phyloP scores from a whole-genome alignment of 805 yeast genomes.

The Ogataea methanolica region DNA sequence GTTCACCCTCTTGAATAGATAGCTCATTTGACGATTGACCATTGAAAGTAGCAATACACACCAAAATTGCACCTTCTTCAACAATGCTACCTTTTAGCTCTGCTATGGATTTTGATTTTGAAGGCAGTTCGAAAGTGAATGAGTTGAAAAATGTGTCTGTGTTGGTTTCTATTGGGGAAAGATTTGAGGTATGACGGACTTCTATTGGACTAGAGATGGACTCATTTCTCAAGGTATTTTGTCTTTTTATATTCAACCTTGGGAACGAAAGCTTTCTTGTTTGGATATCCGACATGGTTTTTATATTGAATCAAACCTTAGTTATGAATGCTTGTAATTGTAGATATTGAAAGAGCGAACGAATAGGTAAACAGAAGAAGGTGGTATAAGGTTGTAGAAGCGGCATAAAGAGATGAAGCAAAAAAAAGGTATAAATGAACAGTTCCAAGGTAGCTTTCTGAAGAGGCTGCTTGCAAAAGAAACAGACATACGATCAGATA shows the following conservation, averaged over 20 bases:
- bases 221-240: neutral
- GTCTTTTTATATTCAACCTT: neutral
- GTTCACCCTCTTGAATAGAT: conserved; percentile 44
- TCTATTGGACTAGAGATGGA: neutral
- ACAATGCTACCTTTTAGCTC: too few species aligned
- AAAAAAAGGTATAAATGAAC: too few species aligned
- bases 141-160: neutral
- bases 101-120: too few species aligned
- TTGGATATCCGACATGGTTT: neutral
- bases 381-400: too few species aligned
- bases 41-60: conserved; percentile 41
- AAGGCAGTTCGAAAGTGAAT: neutral
- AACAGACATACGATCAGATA: too few species aligned
- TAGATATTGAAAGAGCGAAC: too few species aligned
- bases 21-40: conserved; percentile 43
- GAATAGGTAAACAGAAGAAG: too few species aligned
- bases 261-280: neutral
- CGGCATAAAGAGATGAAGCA: too few species aligned
- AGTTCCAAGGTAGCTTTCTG: too few species aligned
- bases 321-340: too few species aligned
- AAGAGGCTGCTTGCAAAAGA: too few species aligned
- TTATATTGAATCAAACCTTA: too few species aligned
- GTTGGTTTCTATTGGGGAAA: neutral
- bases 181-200: neutral
- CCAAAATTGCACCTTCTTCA: conserved; percentile 28